Evolutionary conservation across 768 basidiomycete species (phyloP).

Genomic region (Dacryopinax primogenitus): DNA sequence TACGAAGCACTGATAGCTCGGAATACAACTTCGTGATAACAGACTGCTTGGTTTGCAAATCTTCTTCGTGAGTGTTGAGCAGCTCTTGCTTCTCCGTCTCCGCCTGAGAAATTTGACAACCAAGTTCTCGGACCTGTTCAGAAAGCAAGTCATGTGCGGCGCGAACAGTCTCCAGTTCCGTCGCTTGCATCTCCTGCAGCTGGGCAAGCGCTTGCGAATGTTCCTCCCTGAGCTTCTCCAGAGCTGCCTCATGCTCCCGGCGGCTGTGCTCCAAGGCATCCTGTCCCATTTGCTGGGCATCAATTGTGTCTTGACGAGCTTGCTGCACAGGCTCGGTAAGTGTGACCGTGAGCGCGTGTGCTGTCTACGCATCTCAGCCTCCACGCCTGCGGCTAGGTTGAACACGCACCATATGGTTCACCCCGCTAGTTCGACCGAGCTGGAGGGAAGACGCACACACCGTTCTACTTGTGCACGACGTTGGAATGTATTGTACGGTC

Average conservation of each 20-base stretch:
- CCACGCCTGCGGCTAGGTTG: too few relatives aligned
- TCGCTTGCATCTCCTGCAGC: constrained; percentile 36
- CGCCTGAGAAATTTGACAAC: constrained; percentile 37
- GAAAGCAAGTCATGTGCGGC: constrained; percentile 25
- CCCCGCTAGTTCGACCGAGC: too few relatives aligned
- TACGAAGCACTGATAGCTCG: constrained; percentile 34
- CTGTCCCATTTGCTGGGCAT: constrained; percentile 28
- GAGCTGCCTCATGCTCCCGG: constrained; percentile 57
- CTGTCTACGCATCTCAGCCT: too few relatives aligned
- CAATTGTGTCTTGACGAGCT: constrained; percentile 32
- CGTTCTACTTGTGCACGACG: too few relatives aligned
- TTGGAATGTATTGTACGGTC: too few relatives aligned
- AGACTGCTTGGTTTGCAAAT: constrained; percentile 39
- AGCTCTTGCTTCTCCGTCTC: constrained; percentile 26
- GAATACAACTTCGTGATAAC: constrained; percentile 38
- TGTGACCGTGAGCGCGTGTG: too few relatives aligned
- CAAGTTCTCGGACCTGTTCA: constrained; percentile 17
- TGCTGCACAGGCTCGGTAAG: constrained; percentile 34
- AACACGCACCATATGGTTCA: too few relatives aligned
- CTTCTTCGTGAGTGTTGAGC: constrained; percentile 28
- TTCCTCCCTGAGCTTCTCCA: constrained; percentile 39
- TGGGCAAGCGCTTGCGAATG: constrained; percentile 38
- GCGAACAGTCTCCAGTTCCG: constrained; percentile 35
- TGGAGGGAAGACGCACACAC: too few relatives aligned
- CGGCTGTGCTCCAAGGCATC: constrained; percentile 44